phyloP scores from a whole-genome alignment of 2,329 filamentous ascomycete species.

The Pseudodiploospora longispora region DNA sequence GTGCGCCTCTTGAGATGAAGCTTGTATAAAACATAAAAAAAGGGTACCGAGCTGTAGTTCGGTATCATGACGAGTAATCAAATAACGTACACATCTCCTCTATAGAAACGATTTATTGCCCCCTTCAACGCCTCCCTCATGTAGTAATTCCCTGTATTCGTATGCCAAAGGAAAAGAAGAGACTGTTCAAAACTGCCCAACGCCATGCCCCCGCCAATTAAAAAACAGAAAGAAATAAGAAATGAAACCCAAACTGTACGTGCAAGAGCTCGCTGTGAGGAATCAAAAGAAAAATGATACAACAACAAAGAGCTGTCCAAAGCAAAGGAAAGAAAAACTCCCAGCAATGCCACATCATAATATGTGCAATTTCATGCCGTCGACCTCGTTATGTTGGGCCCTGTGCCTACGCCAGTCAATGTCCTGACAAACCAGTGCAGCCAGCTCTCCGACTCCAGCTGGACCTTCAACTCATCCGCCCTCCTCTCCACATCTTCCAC shows the following conservation, averaged over 20 bases:
- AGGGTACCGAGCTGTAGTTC: constrained; percentile 12
- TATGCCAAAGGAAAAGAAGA: neutral
- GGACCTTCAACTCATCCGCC: constrained; percentile 53
- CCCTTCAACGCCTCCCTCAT: constrained; percentile 2
- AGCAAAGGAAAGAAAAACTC: constrained; percentile 8
- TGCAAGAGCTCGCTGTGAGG: too few species aligned
- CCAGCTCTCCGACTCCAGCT: constrained; percentile 58
- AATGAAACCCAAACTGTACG: neutral
- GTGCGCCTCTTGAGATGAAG: constrained; percentile 6
- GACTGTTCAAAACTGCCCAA: constrained; percentile 9
- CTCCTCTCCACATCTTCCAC: constrained; percentile 62
- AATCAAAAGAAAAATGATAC: neutral
- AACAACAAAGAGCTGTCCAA: neutral
- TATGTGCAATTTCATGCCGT: constrained; percentile 9
- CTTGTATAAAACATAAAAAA: constrained; percentile 15
- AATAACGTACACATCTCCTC: constrained; percentile 11
- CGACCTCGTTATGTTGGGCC: constrained; percentile 43
- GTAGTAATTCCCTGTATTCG: too few species aligned
- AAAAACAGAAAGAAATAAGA: neutral
- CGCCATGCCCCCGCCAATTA: constrained; percentile 6
- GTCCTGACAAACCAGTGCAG: constrained; percentile 56
- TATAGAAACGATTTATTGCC: constrained; percentile 9
- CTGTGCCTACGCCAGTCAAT: constrained; percentile 51
- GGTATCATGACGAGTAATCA: constrained; percentile 7
- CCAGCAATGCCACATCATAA: constrained; percentile 3